phyloP scores from a whole-genome alignment of 2,329 filamentous ascomycete genomes.

The Aspergillus japonicus region DNA sequence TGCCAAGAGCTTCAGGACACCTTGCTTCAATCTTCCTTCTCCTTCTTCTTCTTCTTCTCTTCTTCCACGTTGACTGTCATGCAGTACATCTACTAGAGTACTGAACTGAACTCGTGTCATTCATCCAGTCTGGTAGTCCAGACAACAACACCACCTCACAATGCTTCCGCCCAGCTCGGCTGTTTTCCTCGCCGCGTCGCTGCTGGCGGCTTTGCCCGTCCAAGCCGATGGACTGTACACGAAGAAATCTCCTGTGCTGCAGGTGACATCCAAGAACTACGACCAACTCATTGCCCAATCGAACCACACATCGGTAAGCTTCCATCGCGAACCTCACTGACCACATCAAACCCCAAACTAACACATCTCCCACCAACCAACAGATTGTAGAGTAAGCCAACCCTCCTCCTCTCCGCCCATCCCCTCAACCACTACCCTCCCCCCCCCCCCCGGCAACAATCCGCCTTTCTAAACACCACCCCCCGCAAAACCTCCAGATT shows the following conservation, averaged over 20 bases:
- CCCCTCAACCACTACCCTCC: too few relatives aligned
- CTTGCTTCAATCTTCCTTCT: slow-evolving; percentile 29
- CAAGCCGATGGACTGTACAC: slow-evolving; percentile 74
- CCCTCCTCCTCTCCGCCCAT: slow-evolving; percentile 17
- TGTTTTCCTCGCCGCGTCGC: slow-evolving; percentile 55
- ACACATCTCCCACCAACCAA: slow-evolving; percentile 11
- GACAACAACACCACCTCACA: slow-evolving; percentile 10
- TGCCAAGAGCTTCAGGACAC: slow-evolving; percentile 45
- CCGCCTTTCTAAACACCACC: not conserved
- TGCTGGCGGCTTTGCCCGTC: slow-evolving; percentile 65
- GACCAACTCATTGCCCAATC: slow-evolving; percentile 80
- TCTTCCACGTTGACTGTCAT: slow-evolving; percentile 6
- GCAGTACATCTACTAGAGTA: not conserved
- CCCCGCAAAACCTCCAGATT: slow-evolving; percentile 59
- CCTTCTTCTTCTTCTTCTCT: slow-evolving; percentile 5
- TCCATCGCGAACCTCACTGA: too few relatives aligned
- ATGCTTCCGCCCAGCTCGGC: slow-evolving; percentile 44
- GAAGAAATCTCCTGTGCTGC: slow-evolving; percentile 83
- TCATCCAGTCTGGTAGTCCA: not conserved
- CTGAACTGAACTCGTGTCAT: not conserved
- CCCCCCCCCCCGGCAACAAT: not conserved
- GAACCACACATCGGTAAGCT: slow-evolving; percentile 81
- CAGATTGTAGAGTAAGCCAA: slow-evolving; percentile 54
- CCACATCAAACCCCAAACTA: slow-evolving; percentile 11
- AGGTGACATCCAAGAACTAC: slow-evolving; percentile 76